Evolutionary conservation across 2,329 filamentous ascomycete species (phyloP).

Genomic region (Penicillium capsulatum): DNA sequence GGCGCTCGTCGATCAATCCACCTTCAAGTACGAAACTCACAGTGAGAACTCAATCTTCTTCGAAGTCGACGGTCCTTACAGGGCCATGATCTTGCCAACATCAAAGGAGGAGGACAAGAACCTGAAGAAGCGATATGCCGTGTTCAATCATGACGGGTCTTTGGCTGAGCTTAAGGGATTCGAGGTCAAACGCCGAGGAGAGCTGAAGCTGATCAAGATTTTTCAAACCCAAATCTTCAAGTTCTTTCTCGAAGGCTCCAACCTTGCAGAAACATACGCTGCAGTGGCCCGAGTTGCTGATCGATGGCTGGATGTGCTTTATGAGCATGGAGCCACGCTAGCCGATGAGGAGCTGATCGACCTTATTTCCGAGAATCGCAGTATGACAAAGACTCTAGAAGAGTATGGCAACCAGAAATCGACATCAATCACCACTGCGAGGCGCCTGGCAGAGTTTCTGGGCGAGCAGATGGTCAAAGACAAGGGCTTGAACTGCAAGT

Average conservation of each 20-base stretch:
- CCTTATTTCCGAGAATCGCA: conserved; percentile 99
- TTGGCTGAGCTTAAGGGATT: conserved; percentile 95
- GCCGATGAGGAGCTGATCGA: conserved; percentile 97
- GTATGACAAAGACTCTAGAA: conserved; percentile 93
- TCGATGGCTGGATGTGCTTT: conserved; percentile 90
- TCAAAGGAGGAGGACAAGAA: conserved; percentile 99
- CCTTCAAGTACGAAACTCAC: conserved; percentile 89
- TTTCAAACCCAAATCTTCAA: conserved; percentile 99
- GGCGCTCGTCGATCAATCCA: conserved; percentile 71
- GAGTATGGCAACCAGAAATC: conserved; percentile 96
- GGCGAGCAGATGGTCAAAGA: conserved; percentile 99
- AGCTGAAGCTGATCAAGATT: conserved; percentile 98
- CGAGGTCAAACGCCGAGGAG: conserved; percentile 93
- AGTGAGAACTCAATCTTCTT: conserved; percentile 99
- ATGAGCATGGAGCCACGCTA: conserved; percentile 80
- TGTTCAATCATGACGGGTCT: conserved; percentile 97
- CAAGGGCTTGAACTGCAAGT: conserved; percentile 98
- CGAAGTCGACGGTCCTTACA: conserved; percentile 96
- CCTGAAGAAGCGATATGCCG: conserved; percentile 97
- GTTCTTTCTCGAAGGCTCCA: conserved; percentile 91
- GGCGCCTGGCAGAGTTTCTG: conserved; percentile 88
- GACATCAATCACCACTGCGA: conserved; percentile 97
- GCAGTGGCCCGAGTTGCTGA: conserved; percentile 94
- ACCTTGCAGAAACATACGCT: conserved; percentile 80
- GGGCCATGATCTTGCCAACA: conserved; percentile 92